Percentiles rank a stretch among this genome's conserved stretches.
phyloP scores from a whole-genome alignment of 805 yeast species.

The Candida ortonii region DNA sequence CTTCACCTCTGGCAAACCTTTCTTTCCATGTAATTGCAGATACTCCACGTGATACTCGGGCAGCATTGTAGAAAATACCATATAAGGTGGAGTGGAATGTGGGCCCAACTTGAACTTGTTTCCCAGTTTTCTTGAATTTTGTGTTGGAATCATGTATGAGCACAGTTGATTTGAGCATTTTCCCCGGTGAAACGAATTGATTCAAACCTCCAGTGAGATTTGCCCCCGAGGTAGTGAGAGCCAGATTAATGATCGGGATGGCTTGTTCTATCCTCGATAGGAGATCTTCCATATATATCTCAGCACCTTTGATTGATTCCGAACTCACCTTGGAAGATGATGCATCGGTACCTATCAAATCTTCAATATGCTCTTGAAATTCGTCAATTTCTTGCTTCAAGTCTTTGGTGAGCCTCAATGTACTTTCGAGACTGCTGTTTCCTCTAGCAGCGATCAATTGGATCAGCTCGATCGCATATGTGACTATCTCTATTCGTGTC shows the following conservation, averaged over 20 bases:
- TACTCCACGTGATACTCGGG: slow-evolving; percentile 30
- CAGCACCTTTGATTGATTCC: slow-evolving; percentile 44
- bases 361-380: slow-evolving; percentile 50
- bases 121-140: slow-evolving; percentile 11
- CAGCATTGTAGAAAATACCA: slow-evolving; percentile 60
- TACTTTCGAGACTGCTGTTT: slow-evolving; percentile 52
- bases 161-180: slow-evolving; percentile 61
- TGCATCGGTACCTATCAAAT: slow-evolving; percentile 32
- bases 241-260: slow-evolving; percentile 63
- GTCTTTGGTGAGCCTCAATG: slow-evolving; percentile 51
- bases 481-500: slow-evolving; percentile 56
- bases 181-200: slow-evolving; percentile 55
- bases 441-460: slow-evolving; percentile 62
- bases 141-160: slow-evolving; percentile 40
- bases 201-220: slow-evolving; percentile 49
- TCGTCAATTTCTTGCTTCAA: slow-evolving; percentile 55
- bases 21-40: slow-evolving; percentile 68
- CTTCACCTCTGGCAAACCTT: slow-evolving; percentile 55
- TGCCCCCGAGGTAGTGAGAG: slow-evolving; percentile 68
- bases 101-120: slow-evolving; percentile 52
- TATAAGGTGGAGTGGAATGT: slow-evolving; percentile 54
- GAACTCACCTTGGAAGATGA: slow-evolving; percentile 18
- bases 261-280: slow-evolving; percentile 58
- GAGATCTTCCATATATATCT: slow-evolving; percentile 46
- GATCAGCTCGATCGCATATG: slow-evolving; percentile 66